Base-by-base conservation (phyloP, 768 basidiomycete species). In the Tricholoma furcatifolium region DNA sequence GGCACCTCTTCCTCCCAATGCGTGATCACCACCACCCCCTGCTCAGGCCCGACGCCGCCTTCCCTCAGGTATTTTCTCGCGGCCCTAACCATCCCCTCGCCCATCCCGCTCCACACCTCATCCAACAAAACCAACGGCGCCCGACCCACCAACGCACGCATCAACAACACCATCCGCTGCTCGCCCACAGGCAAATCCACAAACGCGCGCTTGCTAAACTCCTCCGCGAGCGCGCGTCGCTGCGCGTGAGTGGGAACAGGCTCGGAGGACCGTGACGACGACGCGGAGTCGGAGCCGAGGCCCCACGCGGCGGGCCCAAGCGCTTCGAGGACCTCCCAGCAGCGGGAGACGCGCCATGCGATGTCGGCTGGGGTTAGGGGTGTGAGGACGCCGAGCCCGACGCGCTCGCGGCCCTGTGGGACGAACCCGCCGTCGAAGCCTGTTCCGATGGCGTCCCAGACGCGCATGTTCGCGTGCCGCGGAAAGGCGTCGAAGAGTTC, bases 71-170 rank as follows among this genome's bases (percentile, higher is more conserved):
- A 91, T 38, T 58, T 60, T 57, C 80, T 73, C 38, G 84, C 89
- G 34, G 80, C 79, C 15, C 67, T 67, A 27, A 95, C 82, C 83
- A 92, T 91, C 5, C 67, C 70, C 40, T 82, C 85, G 57, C 91
- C 91, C 91, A 98, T 95, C 21, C 94, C 95, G 20, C 89, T 85
- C 82, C 91, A 94, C 8, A 87, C 90, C 65, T 99, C 96, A 62
- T 99, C 96, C 36, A 98, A 70, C 9, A 98, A 74, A 6, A 98
- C 75, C 31, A 99, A 65, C 50, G 78, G 80, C 3, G 91, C 88
- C 12, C 76, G 71, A 12, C 81, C 81, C 8, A 95, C 92, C 31
- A 97, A 72, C 23, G 94, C 91, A 15, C 94, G 83, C 79, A 95
- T 84, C 39, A 98, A 76, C 34, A 98, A 71, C 17, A 93, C 82